Percentiles rank a stretch among this genome's conserved stretches.
Conservation (phyloP, 2,329 filamentous ascomycete species). For the Scytalidium lignicola region DNA sequence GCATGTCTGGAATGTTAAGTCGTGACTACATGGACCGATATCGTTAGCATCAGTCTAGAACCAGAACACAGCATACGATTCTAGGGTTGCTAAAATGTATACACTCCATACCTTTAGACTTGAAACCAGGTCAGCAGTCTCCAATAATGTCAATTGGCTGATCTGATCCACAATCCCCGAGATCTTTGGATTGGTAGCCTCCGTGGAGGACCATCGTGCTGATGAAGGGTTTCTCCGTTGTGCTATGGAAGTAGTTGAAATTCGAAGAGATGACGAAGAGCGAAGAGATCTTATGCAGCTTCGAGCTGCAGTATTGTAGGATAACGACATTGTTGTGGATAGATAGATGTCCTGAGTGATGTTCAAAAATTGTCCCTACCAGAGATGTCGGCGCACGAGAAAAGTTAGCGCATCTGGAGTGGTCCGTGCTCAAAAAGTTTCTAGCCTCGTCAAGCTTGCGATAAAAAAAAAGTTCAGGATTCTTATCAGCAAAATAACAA, state of each 20-base stretch:
- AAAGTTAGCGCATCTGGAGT: constrained; percentile 9
- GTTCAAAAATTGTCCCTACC: constrained; percentile 1
- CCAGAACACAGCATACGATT: neutral
- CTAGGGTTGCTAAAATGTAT: constrained; percentile 2
- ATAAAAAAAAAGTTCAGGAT: constrained; percentile 15
- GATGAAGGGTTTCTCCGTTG: constrained; percentile 39
- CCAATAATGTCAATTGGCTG: constrained; percentile 92
- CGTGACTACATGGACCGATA: constrained; percentile 55
- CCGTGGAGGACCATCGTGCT: constrained; percentile 82
- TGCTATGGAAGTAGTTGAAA: constrained; percentile 40
- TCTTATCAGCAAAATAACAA: constrained; percentile 2
- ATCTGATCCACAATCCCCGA: constrained; percentile 95
- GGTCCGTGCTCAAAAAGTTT: constrained; percentile 11
- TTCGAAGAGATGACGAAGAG: constrained; percentile 40
- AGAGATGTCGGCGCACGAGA: constrained; percentile 7
- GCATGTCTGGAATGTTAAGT: constrained; percentile 97
- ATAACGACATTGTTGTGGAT: constrained; percentile 51
- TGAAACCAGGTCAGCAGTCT: constrained; percentile 93
- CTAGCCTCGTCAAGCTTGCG: constrained; percentile 3
- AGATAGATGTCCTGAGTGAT: constrained; percentile 9
- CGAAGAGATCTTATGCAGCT: constrained; percentile 60
- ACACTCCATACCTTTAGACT: constrained; percentile 73
- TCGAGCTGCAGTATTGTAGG: constrained; percentile 59
- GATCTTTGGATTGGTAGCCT: constrained; percentile 85
- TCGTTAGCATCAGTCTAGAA: constrained; percentile 11